Percentiles rank a stretch among this genome's conserved stretches.
Evolutionary conservation across 177 flowering plant species (phyloP).

Genomic region (Telopea speciosissima): DNA sequence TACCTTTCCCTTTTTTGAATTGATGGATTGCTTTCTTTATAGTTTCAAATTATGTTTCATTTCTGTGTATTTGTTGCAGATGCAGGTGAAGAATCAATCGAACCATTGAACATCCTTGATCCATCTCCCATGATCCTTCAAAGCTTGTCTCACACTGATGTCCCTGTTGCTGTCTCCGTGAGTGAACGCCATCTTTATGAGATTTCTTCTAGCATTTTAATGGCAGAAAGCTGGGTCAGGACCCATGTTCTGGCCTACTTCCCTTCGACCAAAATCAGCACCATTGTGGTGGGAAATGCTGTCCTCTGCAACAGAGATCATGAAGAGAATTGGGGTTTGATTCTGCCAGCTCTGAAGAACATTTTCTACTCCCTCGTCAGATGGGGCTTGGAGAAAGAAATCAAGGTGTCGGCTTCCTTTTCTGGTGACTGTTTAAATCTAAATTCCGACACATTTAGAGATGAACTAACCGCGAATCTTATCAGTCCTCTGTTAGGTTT

Average conservation of each 20-base stretch:
- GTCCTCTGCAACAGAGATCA: slow-evolving; percentile 39
- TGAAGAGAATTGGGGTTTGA: slow-evolving; percentile 27
- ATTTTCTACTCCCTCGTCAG: slow-evolving; percentile 50
- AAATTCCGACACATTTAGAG: slow-evolving; percentile 16
- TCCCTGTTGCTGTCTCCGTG: slow-evolving; percentile 43
- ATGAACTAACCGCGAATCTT: slow-evolving; percentile 22
- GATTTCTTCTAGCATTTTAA: slow-evolving; percentile 47
- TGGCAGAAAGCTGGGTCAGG: slow-evolving; percentile 71
- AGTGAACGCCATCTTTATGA: slow-evolving; percentile 29
- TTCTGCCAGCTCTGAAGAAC: slow-evolving; percentile 54
- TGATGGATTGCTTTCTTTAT: neutral
- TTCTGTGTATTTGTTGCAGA: slow-evolving; percentile 26
- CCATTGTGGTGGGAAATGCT: slow-evolving; percentile 53
- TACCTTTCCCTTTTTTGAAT: neutral
- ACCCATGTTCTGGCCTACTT: slow-evolving; percentile 46
- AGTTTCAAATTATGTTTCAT: neutral
- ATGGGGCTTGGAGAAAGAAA: slow-evolving; percentile 66
- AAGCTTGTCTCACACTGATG: slow-evolving; percentile 17
- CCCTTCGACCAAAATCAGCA: slow-evolving; percentile 52
- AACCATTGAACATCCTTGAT: slow-evolving; percentile 32
- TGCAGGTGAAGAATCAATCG: slow-evolving; percentile 40
- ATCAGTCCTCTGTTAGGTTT: slow-evolving; percentile 47
- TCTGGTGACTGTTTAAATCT: slow-evolving; percentile 35
- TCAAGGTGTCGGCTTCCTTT: slow-evolving; percentile 55
- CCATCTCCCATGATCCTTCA: slow-evolving; percentile 19